Percentiles rank a stretch among this genome's conserved stretches.
phyloP scores from a whole-genome alignment of 352 stramenopile species.

The Phytophthora hibernalis region DNA sequence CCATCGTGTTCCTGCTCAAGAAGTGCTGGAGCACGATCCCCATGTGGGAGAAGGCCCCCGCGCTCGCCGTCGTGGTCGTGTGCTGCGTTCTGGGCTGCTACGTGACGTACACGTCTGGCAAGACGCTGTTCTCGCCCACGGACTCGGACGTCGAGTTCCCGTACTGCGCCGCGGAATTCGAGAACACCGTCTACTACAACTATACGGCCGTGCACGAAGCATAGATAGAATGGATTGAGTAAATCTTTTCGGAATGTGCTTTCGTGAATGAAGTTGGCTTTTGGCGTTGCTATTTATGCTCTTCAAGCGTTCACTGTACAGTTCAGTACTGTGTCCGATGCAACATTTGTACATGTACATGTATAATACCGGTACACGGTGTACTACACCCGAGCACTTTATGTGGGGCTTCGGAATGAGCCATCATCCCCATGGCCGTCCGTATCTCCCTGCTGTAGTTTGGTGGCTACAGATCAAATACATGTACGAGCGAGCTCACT shows the following conservation, averaged over 20 bases:
- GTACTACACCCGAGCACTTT: no score
- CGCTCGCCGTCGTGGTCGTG: slow-evolving; percentile 16
- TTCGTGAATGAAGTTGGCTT: neutral
- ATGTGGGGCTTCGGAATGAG: neutral
- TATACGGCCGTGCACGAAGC: slow-evolving; percentile 25
- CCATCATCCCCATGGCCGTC: neutral
- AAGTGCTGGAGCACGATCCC: slow-evolving; percentile 30
- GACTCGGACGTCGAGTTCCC: slow-evolving; percentile 31
- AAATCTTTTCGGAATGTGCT: neutral
- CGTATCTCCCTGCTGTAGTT: neutral
- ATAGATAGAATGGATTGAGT: neutral
- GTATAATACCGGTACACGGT: no score
- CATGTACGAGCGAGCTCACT: no score
- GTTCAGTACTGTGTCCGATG: no score
- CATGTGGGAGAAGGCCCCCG: slow-evolving; percentile 8
- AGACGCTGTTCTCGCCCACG: slow-evolving; percentile 22
- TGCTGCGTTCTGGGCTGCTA: slow-evolving; percentile 12
- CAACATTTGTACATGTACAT: no score
- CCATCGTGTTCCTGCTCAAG: slow-evolving; percentile 32
- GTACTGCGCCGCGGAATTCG: slow-evolving; percentile 28
- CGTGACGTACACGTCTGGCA: slow-evolving; percentile 35
- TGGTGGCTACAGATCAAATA: no score
- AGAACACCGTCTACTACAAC: slow-evolving; percentile 39
- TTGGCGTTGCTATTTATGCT: neutral
- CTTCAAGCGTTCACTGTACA: neutral